A percentile compares a stretch with the other conserved stretches of the same genome.
phyloP scores from a whole-genome alignment of 2,329 filamentous ascomycete genomes.

The Colletotrichum shisoi region DNA sequence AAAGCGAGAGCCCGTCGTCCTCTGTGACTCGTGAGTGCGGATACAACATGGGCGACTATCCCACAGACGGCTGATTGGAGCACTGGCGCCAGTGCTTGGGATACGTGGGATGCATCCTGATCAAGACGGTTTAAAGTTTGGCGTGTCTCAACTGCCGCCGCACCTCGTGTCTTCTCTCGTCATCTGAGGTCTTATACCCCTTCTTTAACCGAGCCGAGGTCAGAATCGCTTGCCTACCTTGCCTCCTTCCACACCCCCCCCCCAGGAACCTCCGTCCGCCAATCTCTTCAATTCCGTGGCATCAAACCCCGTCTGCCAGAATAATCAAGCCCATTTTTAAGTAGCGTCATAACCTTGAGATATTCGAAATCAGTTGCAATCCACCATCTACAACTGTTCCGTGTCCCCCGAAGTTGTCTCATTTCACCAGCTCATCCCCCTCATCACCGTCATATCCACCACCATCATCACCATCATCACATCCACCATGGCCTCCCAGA shows the following conservation, averaged over 20 bases:
- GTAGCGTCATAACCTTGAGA: not conserved
- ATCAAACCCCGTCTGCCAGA: not conserved
- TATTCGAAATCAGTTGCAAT: too few relatives aligned
- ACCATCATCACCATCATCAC: constrained; percentile 42
- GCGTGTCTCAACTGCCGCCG: constrained; percentile 3
- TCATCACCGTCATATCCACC: not conserved
- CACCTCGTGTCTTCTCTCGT: constrained; percentile 1
- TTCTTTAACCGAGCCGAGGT: constrained; percentile 34
- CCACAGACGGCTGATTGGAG: constrained; percentile 1
- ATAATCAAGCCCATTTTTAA: not conserved
- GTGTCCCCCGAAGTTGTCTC: not conserved
- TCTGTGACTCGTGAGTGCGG: too few relatives aligned
- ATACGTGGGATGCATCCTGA: not conserved
- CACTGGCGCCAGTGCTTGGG: constrained; percentile 9
- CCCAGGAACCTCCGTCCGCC: not conserved
- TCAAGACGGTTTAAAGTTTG: not conserved
- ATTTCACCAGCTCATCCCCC: not conserved
- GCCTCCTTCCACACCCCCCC: too few relatives aligned
- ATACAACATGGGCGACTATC: not conserved
- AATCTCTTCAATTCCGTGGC: not conserved
- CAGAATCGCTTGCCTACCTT: constrained; percentile 8
- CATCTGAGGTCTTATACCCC: not conserved
- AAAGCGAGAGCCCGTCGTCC: constrained; percentile 10
- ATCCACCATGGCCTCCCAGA: constrained; percentile 44
- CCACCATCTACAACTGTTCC: not conserved